Conservation (phyloP, 2,329 filamentous ascomycete species). For the Penicillium decumbens region DNA sequence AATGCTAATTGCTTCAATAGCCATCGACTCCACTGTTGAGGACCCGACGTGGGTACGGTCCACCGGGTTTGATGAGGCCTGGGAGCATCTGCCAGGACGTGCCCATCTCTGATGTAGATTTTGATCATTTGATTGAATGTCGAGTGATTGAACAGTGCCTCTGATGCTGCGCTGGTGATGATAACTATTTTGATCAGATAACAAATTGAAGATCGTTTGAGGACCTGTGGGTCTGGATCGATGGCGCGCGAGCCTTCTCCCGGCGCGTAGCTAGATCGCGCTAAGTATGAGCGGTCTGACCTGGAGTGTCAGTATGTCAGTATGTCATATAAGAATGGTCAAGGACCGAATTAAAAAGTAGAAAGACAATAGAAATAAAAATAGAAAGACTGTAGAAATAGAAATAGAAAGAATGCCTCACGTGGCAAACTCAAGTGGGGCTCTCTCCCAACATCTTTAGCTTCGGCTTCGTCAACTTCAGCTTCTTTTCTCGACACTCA, state of each 20-base stretch:
- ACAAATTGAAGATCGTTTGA: neutral
- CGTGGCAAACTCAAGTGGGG: conserved; percentile 30
- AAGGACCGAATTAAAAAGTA: neutral
- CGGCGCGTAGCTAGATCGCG: neutral
- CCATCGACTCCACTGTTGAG: conserved; percentile 35
- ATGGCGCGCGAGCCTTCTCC: conserved; percentile 12
- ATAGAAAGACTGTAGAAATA: neutral
- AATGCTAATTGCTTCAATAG: conserved; percentile 21
- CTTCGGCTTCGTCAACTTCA: conserved; percentile 19
- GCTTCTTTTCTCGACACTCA: conserved; percentile 6
- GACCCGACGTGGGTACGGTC: conserved; percentile 37
- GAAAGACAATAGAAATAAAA: neutral
- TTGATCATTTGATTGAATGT: no score
- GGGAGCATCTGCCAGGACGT: conserved; percentile 28
- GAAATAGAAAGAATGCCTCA: conserved; percentile 22
- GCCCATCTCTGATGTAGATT: conserved; percentile 15
- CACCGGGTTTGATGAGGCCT: conserved; percentile 42
- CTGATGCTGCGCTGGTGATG: neutral
- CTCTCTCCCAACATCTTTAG: conserved; percentile 30
- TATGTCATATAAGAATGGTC: no score
- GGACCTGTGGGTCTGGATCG: conserved; percentile 10
- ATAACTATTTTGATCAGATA: neutral
- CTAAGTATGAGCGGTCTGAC: neutral
- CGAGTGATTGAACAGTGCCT: neutral
- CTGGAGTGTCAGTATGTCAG: neutral